Evolutionary conservation across 1,284 basidiomycete species (phyloP), one percentile per base, ranked within the genome.

Genomic region (Rhodotorula sp.): DNA sequence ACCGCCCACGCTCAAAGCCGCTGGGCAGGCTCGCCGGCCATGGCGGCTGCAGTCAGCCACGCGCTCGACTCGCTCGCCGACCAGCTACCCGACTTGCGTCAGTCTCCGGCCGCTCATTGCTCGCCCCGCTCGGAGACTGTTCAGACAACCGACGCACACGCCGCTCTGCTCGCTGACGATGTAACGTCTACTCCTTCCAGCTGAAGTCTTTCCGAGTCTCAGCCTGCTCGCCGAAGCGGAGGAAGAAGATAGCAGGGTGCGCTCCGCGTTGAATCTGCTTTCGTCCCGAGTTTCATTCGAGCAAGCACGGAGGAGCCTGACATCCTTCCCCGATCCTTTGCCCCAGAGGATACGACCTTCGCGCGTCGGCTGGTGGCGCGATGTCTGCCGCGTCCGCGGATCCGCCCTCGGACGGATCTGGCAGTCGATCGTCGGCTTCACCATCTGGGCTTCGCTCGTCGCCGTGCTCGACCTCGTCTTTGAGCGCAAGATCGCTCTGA

Each of bases 381-480:
- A 75, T 37, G 65, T 66, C 29, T 42, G 56, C n/a, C 54, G 73
- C 17, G 37, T 68, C 24, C 59, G 60, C 44, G 73, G 73, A 1
- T 73, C 71, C 17, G 70, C 73, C 10, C 44, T 75, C 57, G 60
- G 63, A 3, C 71, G 77, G 30, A 66, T 72, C n/a, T 78, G 74
- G 71, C 71, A 69, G 44, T 75, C 78, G 18, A 70, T 77, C 33
- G 54, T 74, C 26, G 51, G 68, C 44, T 66, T 77, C 49, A 77
- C 78, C 14, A 20, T 76, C 24, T 78, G 76, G 77, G 68, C 71
- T 8, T 70, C 65, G 15, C 42, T 69, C 18, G 71, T 78, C 14
- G 77, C 78, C n/a, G 70, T 76, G 10, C 58, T 57, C 15, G 76
- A 78, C 56, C 58, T 77, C 57, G 60, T 68, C 17, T 76, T 62